Conservation (phyloP, 257 asterid species). For the Scutellaria barbata region DNA sequence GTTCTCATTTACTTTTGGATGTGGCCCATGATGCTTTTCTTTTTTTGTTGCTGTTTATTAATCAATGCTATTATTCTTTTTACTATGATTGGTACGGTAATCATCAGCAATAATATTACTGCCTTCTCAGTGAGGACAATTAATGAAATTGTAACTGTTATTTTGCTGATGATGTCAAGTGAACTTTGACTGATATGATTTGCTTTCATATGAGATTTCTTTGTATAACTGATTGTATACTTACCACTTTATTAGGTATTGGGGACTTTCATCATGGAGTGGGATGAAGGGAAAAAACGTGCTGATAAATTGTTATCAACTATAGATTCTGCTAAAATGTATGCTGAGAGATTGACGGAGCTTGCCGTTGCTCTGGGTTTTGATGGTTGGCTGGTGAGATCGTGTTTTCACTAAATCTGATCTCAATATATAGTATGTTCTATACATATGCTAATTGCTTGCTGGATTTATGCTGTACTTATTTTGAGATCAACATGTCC, state of each 20-base stretch:
- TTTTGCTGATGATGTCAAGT: neutral
- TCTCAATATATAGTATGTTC: neutral
- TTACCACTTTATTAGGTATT: constrained; percentile 59
- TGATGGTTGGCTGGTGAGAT: constrained; percentile 98
- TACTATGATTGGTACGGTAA: constrained; percentile 7
- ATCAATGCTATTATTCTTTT: neutral
- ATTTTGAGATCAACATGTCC: constrained; percentile 6
- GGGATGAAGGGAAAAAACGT: constrained; percentile 73
- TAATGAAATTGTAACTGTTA: too few relatives aligned
- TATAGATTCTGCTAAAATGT: constrained; percentile 72
- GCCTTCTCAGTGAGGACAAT: neutral
- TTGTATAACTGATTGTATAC: constrained; percentile 28
- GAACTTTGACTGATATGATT: constrained; percentile 8
- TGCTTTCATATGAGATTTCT: neutral
- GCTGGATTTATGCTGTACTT: neutral
- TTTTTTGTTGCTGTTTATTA: neutral
- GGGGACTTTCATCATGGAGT: constrained; percentile 93
- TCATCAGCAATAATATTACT: neutral
- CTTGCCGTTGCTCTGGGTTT: constrained; percentile 87
- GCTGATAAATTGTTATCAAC: constrained; percentile 68
- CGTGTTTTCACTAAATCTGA: neutral
- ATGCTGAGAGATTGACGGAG: constrained; percentile 83
- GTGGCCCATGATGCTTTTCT: neutral
- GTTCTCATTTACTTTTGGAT: neutral
- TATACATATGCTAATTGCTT: too few relatives aligned